Percentiles rank a stretch among this genome's conserved stretches.
Evolutionary conservation across 164 flowering plant species (phyloP).

Genomic region (Saururus chinensis): DNA sequence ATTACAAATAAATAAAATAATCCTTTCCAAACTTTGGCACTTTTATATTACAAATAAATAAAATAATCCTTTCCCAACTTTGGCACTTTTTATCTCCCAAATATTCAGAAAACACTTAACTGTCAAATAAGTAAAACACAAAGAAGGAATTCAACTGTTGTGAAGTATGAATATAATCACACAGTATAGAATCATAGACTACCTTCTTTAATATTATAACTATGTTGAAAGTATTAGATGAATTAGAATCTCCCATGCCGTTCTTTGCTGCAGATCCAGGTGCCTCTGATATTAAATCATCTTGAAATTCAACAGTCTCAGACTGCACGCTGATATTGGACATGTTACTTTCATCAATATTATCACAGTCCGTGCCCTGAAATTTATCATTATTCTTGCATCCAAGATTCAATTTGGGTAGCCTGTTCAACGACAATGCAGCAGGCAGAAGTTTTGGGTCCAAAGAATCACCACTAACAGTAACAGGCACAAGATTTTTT

Average conservation of each 20-base stretch:
- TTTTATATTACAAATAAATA: neutral
- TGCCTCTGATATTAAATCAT: constrained; percentile 12
- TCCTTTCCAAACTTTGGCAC: too few relatives aligned
- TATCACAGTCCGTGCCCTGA: constrained; percentile 7
- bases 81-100: too few relatives aligned
- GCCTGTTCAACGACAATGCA: constrained; percentile 13
- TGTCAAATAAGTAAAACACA: too few relatives aligned
- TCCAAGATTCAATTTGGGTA: constrained; percentile 27
- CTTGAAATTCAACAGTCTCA: neutral
- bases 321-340: neutral
- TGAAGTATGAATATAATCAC: too few relatives aligned
- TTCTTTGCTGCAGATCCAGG: constrained; percentile 8
- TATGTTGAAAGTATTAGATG: constrained; percentile 24
- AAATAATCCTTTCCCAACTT: too few relatives aligned
- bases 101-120: too few relatives aligned
- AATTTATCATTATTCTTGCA: constrained; percentile 31
- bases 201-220: constrained; percentile 59
- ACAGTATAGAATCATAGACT: neutral
- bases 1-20: neutral
- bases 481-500: constrained; percentile 10
- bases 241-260: constrained; percentile 18
- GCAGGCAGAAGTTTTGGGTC: constrained; percentile 16
- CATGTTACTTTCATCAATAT: neutral
- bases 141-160: too few relatives aligned
- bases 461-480: constrained; percentile 21